These are phyloP conservation scores for Zygoascus ofunaensis DNA, from an alignment of 805 yeast genomes.

Conservation along the genomic window DNA sequence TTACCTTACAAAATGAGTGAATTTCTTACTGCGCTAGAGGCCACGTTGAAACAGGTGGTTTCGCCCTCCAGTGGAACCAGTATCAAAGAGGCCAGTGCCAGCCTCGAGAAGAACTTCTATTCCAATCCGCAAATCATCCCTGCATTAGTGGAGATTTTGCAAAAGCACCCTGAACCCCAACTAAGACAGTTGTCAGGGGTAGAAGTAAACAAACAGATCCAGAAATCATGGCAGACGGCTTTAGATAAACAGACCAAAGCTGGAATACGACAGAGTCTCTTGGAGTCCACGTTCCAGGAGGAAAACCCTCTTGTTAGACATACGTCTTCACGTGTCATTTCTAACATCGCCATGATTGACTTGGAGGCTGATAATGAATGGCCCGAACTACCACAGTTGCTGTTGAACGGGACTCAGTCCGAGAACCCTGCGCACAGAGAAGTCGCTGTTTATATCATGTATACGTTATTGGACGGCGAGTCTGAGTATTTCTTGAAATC, in stretches of 20 bases:
- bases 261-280: constrained; percentile 57
- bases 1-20: constrained; percentile 44
- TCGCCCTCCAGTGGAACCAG: constrained; percentile 59
- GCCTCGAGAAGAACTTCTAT: constrained; percentile 67
- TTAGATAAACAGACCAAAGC: constrained; percentile 41
- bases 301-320: constrained; percentile 67
- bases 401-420: constrained; percentile 59
- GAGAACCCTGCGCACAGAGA: constrained; percentile 56
- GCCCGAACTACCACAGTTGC: constrained; percentile 65
- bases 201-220: constrained; percentile 80
- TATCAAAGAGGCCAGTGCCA: constrained; percentile 73
- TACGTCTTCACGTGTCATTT: constrained; percentile 78
- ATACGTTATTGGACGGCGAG: constrained; percentile 64
- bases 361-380: constrained; percentile 54
- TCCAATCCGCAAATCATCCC: constrained; percentile 64
- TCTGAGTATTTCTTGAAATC: constrained; percentile 54
- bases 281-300: constrained; percentile 59
- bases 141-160: constrained; percentile 72
- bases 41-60: constrained; percentile 65
- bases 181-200: constrained; percentile 91
- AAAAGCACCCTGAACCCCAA: constrained; percentile 57
- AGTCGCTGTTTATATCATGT: constrained; percentile 71
- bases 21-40: constrained; percentile 62
- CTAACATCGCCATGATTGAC: constrained; percentile 75
- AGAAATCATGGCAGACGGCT: constrained; percentile 54